Base-by-base conservation (phyloP, 1,284 basidiomycete species). In the Erythrobasidium hasegawianum region DNA sequence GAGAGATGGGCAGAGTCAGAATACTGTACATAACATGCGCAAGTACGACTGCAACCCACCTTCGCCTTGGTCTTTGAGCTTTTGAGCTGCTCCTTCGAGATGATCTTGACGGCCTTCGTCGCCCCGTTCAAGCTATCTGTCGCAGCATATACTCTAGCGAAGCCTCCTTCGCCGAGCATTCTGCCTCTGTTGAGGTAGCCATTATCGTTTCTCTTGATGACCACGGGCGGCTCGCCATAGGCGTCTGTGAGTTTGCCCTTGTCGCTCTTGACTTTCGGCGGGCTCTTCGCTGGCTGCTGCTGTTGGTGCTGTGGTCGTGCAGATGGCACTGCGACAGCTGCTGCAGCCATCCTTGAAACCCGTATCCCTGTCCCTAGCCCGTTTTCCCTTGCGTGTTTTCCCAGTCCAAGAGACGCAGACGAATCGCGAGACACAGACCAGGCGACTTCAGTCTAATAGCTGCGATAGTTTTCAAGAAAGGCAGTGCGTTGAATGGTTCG, bases 41-140 rank as follows among this genome's bases (percentile, higher is more conserved):
- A 43, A 10, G 26, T 11, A 14, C 18, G 45, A 22, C 14, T 49
- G n/a, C 27, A 2, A 54, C 70, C 13, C 39, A 72, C 71, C 59
- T 75, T 77, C 41, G 72, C 68, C 69, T 79, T 79, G 13, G 76
- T 76, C 39, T 78, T 75, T n/a, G 76, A 77, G 59, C 77, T 78
- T 67, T 77, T 77, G 38, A 78, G 76, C 57, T 79, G 76, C 64
- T 76, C 74, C 71, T 80, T 79, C 55, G 74, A 72, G 56, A 80
- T 78, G 29, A 79, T 78, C 67, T 80, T 80, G 72, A 80, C 75
- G 0, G 79, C 79, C 69, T 77, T 78, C 33, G 71, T 71, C 38
- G 59, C 71, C 33, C 74, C 78, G 54, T 64, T 72, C 14, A 71
- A 72, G 59, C 67, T 77, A 50, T 68, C 73, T 4, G 41, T 45